Evolutionary conservation across 2,329 filamentous ascomycete genomes (phyloP).

Genomic region (Trichoderma sp.): DNA sequence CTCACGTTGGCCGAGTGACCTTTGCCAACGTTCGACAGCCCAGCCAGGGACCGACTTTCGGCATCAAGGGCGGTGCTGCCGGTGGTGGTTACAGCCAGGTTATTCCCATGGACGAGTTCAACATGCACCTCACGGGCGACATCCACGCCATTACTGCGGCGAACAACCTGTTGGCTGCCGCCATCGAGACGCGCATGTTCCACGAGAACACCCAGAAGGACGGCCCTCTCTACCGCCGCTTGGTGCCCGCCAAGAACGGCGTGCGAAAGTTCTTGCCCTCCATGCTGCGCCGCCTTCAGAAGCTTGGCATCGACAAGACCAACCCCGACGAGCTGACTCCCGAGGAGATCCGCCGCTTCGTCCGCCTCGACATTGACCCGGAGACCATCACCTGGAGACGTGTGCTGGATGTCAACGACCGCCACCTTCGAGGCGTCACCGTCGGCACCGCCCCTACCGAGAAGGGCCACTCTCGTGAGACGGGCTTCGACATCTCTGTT

Average conservation of each 20-base stretch:
- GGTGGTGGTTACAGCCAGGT: conserved; percentile 98
- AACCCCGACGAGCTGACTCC: conserved; percentile 87
- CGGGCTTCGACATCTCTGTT: conserved; percentile 96
- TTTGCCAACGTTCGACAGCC: conserved; percentile 98
- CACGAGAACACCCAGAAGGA: conserved; percentile 96
- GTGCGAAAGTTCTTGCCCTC: conserved; percentile 83
- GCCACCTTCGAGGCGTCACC: conserved; percentile 86
- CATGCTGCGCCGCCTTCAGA: conserved; percentile 92
- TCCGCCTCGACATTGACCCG: conserved; percentile 93
- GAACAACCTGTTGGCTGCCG: conserved; percentile 94
- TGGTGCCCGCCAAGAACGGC: conserved; percentile 89
- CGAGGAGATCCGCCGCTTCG: conserved; percentile 85
- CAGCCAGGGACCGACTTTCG: conserved; percentile 95
- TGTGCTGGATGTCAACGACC: conserved; percentile 95
- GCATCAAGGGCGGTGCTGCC: conserved; percentile 97
- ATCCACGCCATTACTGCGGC: conserved; percentile 97
- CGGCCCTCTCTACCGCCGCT: conserved; percentile 78
- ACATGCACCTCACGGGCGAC: conserved; percentile 94
- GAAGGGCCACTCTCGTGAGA: conserved; percentile 83
- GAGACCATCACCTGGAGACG: conserved; percentile 97
- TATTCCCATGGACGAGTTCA: conserved; percentile 99
- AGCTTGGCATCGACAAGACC: conserved; percentile 94
- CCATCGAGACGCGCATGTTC: conserved; percentile 97
- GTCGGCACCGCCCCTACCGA: conserved; percentile 88
- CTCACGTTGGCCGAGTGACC: conserved; percentile 80